These are phyloP conservation scores for Thermoascus crustaceus DNA, from an alignment of 2,329 filamentous ascomycete genomes.

Conservation along the genomic window DNA sequence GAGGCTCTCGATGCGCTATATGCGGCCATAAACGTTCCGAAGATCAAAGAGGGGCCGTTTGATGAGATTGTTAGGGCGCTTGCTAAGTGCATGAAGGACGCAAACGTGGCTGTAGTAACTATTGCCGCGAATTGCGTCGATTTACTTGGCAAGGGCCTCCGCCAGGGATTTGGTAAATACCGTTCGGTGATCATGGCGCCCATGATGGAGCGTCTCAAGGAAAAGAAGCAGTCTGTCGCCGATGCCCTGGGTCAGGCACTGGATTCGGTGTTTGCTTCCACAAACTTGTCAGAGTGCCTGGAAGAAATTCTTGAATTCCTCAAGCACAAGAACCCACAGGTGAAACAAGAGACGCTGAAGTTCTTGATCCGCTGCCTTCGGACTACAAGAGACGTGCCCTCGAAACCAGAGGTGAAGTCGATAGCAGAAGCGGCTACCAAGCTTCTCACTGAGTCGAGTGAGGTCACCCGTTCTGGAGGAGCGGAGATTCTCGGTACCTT, in stretches of 20 bases:
- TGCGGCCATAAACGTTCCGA: conserved; percentile 68
- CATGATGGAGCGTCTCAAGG: conserved; percentile 92
- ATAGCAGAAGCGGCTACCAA: conserved; percentile 89
- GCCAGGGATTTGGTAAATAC: conserved; percentile 71
- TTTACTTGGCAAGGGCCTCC: conserved; percentile 74
- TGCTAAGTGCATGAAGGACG: conserved; percentile 98
- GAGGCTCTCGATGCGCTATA: conserved; percentile 81
- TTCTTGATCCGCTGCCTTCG: conserved; percentile 85
- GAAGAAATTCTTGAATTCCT: conserved; percentile 81
- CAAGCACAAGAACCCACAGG: conserved; percentile 91
- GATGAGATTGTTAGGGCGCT: conserved; percentile 74
- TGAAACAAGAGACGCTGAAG: conserved; percentile 90
- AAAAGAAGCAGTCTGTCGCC: conserved; percentile 85
- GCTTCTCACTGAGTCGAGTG: conserved; percentile 79
- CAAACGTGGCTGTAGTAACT: conserved; percentile 89
- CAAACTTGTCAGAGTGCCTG: conserved; percentile 73
- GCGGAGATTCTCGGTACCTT: conserved; percentile 87
- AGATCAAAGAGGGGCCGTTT: conserved; percentile 86
- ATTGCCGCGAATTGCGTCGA: conserved; percentile 91
- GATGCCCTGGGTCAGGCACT: conserved; percentile 82
- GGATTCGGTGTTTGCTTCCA: conserved; percentile 60
- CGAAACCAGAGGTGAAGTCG: conserved; percentile 70
- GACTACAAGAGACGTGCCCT: conserved; percentile 73
- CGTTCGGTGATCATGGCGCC: conserved; percentile 72
- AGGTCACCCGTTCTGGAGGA: conserved; percentile 75